A percentile compares a stretch with the other conserved stretches of the same genome.
These are phyloP conservation scores for Naegleria gruberi DNA, from an alignment of 208 protist species.

Conservation along the genomic window DNA sequence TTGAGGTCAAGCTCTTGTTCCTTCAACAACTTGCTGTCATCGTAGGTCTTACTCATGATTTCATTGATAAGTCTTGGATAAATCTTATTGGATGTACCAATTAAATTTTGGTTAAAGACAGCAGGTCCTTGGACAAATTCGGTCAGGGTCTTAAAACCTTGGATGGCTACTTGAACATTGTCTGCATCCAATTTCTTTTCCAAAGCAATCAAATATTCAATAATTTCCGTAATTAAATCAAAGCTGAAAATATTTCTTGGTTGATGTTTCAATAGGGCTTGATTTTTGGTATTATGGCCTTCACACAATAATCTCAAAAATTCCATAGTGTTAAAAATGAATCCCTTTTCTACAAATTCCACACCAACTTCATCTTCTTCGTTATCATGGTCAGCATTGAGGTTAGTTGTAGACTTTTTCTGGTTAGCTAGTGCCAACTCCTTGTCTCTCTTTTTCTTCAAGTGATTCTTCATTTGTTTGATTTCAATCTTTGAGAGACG, in stretches of 20 bases:
- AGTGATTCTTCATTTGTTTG: not conserved
- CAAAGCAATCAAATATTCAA: not conserved
- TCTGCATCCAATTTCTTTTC: not conserved
- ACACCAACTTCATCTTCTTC: not conserved
- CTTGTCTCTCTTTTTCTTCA: not conserved
- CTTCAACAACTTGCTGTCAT: not conserved
- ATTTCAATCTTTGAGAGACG: not conserved
- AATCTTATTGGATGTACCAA: not conserved
- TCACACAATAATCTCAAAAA: conserved; percentile 60
- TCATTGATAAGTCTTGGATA: not conserved
- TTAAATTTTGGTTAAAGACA: not conserved
- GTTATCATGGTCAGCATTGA: not conserved
- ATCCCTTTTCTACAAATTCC: not conserved
- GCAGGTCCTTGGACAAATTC: not conserved
- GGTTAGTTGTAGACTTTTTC: not conserved
- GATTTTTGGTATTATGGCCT: conserved; percentile 48
- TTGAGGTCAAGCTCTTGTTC: not conserved
- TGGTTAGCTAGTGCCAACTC: not conserved
- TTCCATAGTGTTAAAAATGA: conserved; percentile 32
- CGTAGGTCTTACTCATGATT: not conserved
- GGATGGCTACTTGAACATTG: not conserved
- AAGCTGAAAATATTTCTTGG: conserved; percentile 52
- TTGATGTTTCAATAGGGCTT: conserved; percentile 55
- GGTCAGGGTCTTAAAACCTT: not conserved
- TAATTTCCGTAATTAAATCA: conserved; percentile 47